Conservation (phyloP, 129 eudicot genomes). For the Escallonia herrerae region DNA sequence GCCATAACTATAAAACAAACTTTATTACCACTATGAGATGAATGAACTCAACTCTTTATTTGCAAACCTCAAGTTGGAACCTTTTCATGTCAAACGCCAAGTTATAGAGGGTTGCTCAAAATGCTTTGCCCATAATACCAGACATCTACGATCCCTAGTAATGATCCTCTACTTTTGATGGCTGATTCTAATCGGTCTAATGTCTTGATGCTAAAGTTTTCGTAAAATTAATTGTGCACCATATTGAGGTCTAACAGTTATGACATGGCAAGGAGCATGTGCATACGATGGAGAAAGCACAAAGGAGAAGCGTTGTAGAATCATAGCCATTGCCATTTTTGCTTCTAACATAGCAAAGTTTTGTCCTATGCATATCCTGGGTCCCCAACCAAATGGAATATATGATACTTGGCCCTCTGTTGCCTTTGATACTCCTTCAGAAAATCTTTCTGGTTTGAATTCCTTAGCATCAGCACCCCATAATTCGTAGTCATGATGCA, state of each 20-base stretch:
- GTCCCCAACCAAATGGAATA: conserved; percentile 20
- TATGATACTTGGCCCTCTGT: background rate
- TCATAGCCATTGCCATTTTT: conserved; percentile 9
- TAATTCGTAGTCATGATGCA: conserved; percentile 12
- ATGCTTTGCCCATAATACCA: no score
- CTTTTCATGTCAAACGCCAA: no score
- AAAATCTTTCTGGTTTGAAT: conserved; percentile 15
- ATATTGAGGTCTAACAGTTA: conserved; percentile 5
- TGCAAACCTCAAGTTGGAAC: no score
- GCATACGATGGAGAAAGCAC: conserved; percentile 7
- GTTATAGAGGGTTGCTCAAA: no score
- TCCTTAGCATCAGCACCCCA: conserved; percentile 22
- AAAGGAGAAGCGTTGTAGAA: conserved; percentile 8
- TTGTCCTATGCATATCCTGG: conserved; percentile 14
- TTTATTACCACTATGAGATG: no score
- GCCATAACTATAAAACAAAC: no score
- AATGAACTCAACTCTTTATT: no score
- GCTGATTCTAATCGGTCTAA: no score
- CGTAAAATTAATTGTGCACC: background rate
- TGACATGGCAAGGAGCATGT: conserved; percentile 5
- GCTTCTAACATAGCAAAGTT: conserved; percentile 18
- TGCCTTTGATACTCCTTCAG: conserved; percentile 8
- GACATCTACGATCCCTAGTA: no score
- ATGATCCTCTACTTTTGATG: no score
- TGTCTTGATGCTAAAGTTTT: no score